Evolutionary conservation across 306 rosid species (phyloP).

Genomic region (Sphenostylis stenocarpa): DNA sequence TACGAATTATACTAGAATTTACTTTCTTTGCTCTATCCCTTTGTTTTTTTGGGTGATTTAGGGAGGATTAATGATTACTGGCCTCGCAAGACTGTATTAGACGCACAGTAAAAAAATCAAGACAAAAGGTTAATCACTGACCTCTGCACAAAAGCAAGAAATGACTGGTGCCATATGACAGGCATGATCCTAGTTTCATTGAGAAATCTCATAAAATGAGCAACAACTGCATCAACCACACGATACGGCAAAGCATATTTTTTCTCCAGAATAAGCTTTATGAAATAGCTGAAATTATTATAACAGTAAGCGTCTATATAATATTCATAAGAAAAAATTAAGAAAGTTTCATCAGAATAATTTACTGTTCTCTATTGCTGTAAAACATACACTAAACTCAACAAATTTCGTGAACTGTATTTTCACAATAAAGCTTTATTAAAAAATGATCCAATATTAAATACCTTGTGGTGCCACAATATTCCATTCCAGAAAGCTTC

Average conservation of each 20-base stretch:
- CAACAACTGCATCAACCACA: slow-evolving; percentile 75
- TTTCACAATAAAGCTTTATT: not conserved
- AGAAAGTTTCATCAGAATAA: not conserved
- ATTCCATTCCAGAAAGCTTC: slow-evolving; percentile 89
- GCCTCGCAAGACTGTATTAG: not conserved
- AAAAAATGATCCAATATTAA: not conserved
- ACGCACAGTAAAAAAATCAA: not conserved
- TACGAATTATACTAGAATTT: not conserved
- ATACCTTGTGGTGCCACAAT: slow-evolving; percentile 97
- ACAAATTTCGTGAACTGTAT: not conserved
- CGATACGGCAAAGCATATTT: slow-evolving; percentile 90
- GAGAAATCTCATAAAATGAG: slow-evolving; percentile 77
- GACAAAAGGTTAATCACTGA: slow-evolving; percentile 34
- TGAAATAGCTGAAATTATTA: slow-evolving; percentile 75
- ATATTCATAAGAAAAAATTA: not conserved
- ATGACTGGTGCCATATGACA: slow-evolving; percentile 98
- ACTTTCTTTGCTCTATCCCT: too few relatives aligned
- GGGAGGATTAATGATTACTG: not conserved
- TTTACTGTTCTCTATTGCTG: not conserved
- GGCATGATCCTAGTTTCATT: slow-evolving; percentile 78
- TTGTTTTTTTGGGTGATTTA: too few relatives aligned
- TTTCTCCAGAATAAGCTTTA: slow-evolving; percentile 92
- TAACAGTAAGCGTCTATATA: slow-evolving; percentile 23
- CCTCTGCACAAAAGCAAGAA: slow-evolving; percentile 94
- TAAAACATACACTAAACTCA: not conserved